Conservation (phyloP, 305 asterid genomes). For the Fraxinus floribunda region DNA sequence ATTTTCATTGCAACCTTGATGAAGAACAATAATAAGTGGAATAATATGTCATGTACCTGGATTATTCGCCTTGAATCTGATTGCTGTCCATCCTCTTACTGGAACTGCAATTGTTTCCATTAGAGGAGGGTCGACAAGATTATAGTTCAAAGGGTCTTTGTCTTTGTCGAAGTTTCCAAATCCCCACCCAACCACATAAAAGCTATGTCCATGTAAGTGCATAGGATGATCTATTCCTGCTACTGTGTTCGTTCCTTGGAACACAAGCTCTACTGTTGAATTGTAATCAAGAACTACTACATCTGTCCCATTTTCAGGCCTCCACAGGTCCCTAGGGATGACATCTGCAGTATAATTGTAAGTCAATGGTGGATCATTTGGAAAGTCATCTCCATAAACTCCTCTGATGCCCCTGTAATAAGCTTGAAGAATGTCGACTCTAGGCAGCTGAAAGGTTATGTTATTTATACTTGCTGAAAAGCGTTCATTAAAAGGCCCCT, state of each 20-base stretch:
- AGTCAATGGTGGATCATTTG: background rate
- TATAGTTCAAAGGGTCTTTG: conserved; percentile 2
- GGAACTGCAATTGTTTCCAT: conserved; percentile 19
- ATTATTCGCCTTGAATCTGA: conserved; percentile 27
- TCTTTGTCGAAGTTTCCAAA: background rate
- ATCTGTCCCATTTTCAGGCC: background rate
- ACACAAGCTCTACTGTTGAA: conserved; percentile 21
- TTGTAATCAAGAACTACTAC: conserved; percentile 16
- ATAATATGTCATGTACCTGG: conserved; percentile 20
- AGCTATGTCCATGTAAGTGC: conserved; percentile 35
- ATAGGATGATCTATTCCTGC: conserved; percentile 25
- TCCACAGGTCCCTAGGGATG: background rate
- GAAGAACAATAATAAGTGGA: background rate
- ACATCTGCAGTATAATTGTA: conserved; percentile 14
- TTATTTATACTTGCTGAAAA: conserved; percentile 24
- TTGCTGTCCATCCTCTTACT: conserved; percentile 18
- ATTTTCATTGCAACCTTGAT: background rate
- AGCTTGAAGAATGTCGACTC: conserved; percentile 19
- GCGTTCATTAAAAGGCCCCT: background rate
- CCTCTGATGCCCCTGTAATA: conserved; percentile 15
- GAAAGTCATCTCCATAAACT: conserved; percentile 1
- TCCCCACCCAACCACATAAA: conserved; percentile 13
- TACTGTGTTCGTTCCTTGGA: conserved; percentile 18
- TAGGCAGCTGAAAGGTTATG: background rate
- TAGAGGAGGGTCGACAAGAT: conserved; percentile 34